Base-by-base conservation (phyloP, 2,329 filamentous ascomycete genomes). In the Pezizomycotina sp. region DNA sequence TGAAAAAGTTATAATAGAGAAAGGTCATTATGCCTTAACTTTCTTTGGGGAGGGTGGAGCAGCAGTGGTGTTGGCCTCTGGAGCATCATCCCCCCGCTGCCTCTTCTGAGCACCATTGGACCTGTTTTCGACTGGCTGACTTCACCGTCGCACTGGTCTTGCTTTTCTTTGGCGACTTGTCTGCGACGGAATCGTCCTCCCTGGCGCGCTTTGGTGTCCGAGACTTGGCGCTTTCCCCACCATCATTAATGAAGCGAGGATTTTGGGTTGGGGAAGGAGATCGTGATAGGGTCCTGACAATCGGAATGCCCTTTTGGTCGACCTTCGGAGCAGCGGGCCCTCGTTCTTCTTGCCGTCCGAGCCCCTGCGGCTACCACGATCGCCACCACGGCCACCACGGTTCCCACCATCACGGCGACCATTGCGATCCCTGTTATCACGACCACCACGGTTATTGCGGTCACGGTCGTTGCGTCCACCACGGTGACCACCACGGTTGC, bases 331-430 rank as follows among this genome's bases (percentile, higher is more conserved):
- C 9, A 12, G 24, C 23, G 5, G 8, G 14, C 8, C 27, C 12
- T 43, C 59, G 55, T 36, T 55, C 52, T 12, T 57, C 55, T 24
- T 59, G 55, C 31, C 58, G 55, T 34, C 55, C 50, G 20, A 51
- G 37, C 59, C 55, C 40, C 57, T 52, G 42, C 61, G 55, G 41
- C 60, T 60, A 28, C 61, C 55, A 12, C 39, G 34, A n/a, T 31
- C 22, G 5, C 41, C 36, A 23, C 44, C 37, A 20, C 46, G 40
- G 12, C 43, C 45, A 16, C 40, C 59, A 2, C 62, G 56, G 18
- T 63, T 62, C 21, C 61, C 55, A 12, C 64, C 58, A 26, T 61
- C 58, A 21, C 60, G 55, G 2, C 54, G 55, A 22, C 57, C 53
- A 29, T 59, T 57, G 15, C 57, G 55, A 18, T 56, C 49, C 13